A percentile compares a stretch with the other conserved stretches of the same genome.
Evolutionary conservation across 2,329 filamentous ascomycete genomes (phyloP).

Genomic region (Trichocomaceae sp.): DNA sequence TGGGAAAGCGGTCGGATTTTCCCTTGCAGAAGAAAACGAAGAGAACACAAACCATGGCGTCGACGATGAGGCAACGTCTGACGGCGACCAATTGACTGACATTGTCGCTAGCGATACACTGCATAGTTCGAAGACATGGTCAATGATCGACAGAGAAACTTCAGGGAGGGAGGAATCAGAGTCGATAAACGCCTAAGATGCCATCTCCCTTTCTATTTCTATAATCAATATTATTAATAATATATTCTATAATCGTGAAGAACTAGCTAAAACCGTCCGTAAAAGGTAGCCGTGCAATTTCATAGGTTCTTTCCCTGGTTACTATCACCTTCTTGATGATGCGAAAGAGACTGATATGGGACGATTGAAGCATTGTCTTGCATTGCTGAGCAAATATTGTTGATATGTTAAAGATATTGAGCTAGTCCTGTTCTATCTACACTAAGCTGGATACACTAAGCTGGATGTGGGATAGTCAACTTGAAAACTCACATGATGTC

Average conservation of each 20-base stretch:
- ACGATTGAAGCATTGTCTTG: too few relatives aligned
- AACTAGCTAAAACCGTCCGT: background rate
- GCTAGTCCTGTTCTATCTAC: background rate
- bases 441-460: background rate
- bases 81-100: conserved; percentile 15
- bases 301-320: background rate
- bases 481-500: background rate
- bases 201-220: background rate
- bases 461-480: background rate
- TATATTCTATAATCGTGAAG: background rate
- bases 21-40: conserved; percentile 23
- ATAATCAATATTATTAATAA: background rate
- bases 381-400: too few relatives aligned
- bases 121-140: conserved; percentile 34
- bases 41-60: conserved; percentile 13
- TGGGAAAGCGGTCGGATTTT: conserved; percentile 39
- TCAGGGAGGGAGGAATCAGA: background rate
- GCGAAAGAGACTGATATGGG: too few relatives aligned
- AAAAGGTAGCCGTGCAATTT: too few relatives aligned
- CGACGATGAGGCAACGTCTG: conserved; percentile 8
- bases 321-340: background rate
- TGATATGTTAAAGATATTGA: background rate
- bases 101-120: conserved; percentile 28
- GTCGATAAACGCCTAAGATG: background rate
- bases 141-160: conserved; percentile 23